Percentiles rank a stretch among this genome's conserved stretches.
These are phyloP conservation scores for Thalassiosira mediterranea DNA, from an alignment of 352 stramenopile genomes.

Conservation along the genomic window DNA sequence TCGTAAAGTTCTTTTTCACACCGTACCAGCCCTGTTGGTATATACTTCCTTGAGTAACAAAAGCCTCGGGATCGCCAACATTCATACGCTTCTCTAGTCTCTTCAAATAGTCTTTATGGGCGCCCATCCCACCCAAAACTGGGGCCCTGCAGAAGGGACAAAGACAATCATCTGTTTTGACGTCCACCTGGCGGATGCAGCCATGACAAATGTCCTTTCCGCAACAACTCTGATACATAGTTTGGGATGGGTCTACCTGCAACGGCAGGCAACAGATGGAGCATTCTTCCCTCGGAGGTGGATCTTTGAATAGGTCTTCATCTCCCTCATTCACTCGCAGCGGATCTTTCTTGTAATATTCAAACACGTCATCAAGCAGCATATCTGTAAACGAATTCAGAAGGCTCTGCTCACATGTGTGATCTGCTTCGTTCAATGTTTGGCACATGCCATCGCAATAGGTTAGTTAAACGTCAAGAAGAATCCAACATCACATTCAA, in stretches of 20 bases:
- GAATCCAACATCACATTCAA: too few relatives aligned
- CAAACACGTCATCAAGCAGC: too few relatives aligned
- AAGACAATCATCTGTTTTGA: conserved; percentile 2
- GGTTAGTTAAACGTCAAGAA: too few relatives aligned
- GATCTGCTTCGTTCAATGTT: too few relatives aligned
- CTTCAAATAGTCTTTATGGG: too few relatives aligned
- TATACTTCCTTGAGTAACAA: not conserved
- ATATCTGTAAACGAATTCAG: too few relatives aligned
- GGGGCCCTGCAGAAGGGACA: not conserved
- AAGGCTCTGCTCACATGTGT: too few relatives aligned
- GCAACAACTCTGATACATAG: not conserved
- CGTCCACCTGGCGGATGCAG: not conserved
- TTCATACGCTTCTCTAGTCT: not conserved
- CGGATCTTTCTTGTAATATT: too few relatives aligned
- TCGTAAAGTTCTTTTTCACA: not conserved
- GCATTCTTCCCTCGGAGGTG: too few relatives aligned
- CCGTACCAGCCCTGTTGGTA: not conserved
- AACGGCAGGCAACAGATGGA: not conserved
- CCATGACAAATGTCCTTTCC: conserved; percentile 2
- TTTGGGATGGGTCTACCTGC: not conserved
- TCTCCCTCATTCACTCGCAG: conserved; percentile 1
- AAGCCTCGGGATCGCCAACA: not conserved
- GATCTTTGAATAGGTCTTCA: too few relatives aligned
- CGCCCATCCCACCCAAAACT: not conserved
- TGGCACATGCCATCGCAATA: too few relatives aligned